These are phyloP conservation scores for Hansfordia pulvinata DNA, from an alignment of 2,329 filamentous ascomycete genomes.

Conservation along the genomic window DNA sequence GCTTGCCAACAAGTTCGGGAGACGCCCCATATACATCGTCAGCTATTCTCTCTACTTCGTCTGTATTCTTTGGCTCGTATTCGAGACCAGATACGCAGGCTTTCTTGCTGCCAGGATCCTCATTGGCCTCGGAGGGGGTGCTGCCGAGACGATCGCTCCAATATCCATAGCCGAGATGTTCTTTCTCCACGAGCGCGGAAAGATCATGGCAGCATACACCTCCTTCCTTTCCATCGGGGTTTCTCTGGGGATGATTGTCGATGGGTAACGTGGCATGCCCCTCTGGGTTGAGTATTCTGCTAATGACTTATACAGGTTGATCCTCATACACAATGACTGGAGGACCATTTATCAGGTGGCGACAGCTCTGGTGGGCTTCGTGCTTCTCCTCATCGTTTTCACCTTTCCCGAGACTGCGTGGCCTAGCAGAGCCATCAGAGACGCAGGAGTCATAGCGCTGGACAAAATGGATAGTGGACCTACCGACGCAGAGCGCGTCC, in stretches of 20 bases:
- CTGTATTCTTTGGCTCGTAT: conserved; percentile 11
- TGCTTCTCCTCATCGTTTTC: conserved; percentile 20
- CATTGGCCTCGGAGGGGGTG: conserved; percentile 21
- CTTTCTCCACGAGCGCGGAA: conserved; percentile 17
- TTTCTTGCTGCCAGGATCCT: conserved; percentile 12
- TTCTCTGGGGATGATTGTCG: conserved; percentile 5
- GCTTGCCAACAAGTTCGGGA: conserved; percentile 16
- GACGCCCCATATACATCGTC: conserved; percentile 16
- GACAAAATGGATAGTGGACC: conserved; percentile 17
- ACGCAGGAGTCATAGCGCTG: conserved; percentile 13
- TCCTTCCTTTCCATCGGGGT: conserved; percentile 15
- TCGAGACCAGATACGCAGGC: conserved; percentile 6
- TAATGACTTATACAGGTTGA: no score
- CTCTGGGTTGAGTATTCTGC: no score
- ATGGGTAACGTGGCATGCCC: conserved; percentile 16
- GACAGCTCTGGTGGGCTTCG: conserved; percentile 17
- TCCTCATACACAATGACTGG: conserved; percentile 12
- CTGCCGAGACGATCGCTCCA: conserved; percentile 23
- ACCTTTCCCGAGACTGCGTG: conserved; percentile 27
- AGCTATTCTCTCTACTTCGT: conserved; percentile 10
- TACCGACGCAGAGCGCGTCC: no score
- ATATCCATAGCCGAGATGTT: conserved; percentile 22
- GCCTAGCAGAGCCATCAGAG: no score
- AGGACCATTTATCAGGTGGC: conserved; percentile 20
- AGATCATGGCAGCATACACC: conserved; percentile 17